Evolutionary conservation across 306 rosid genomes (phyloP), one percentile per base, ranked within the genome.

Genomic region (Trifolium subterraneum): DNA sequence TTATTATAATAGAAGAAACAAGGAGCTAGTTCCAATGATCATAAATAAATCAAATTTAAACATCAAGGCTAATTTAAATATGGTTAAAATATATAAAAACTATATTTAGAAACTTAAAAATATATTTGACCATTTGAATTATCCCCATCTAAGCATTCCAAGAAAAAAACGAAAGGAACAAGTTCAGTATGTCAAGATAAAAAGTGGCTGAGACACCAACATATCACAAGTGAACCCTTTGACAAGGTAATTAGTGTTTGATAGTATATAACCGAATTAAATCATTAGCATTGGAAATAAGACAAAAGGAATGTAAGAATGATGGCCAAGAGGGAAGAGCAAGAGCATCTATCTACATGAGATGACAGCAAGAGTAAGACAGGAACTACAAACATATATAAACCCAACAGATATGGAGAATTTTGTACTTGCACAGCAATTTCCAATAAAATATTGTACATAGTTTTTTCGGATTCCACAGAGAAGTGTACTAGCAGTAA

Each of bases 131-230:
- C 29, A 52, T 22, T 18, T 18, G 8, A 52, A 52, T 3, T 52
- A 18, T 52, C 59, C 59, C 2, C 12, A 4, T 22, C 14, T 52
- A 22, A 52, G 60, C 60, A 52, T 52, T 7, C 29, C 60, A 52
- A 20, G 14, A 52, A 7, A 3, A 50, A 16, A 11, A 50, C 10
- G 11, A 16, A 16, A 19, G 23, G 29, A 52, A 52, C 29, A 19
- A 52, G 14, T 52, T 52, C 27, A 19, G 59, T 10, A 19, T 51
- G 23, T 52, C 22, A 51, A 51, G 59, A 52, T 19, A 52, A 52
- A 52, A 22, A 16, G 14, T 52, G 60, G 62, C 62, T 55, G 62
- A 55, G 62, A 14, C n/a, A n/a, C 62, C 62, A 55, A 55, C 62
- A 29, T 55, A 10, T 55, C 33, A 55, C 33, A 10, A 4, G 62